Conservation (phyloP, 306 rosid genomes). For the Rosa persica region DNA sequence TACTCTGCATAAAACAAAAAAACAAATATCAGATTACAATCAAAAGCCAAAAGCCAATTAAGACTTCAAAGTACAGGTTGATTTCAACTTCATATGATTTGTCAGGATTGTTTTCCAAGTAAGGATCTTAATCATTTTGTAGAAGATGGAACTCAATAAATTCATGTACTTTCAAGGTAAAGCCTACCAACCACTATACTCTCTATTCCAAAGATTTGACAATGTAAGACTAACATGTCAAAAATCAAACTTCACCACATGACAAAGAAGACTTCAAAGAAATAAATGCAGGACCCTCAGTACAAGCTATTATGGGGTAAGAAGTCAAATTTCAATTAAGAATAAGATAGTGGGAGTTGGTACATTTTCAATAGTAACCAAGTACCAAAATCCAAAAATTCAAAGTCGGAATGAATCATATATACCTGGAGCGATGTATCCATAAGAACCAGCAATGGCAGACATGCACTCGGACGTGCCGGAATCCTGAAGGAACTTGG, state of each 20-base stretch:
- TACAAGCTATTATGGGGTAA: slow-evolving; percentile 30
- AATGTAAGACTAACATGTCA: slow-evolving; percentile 4
- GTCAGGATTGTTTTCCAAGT: background rate
- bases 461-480: slow-evolving; percentile 99
- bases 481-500: slow-evolving; percentile 96
- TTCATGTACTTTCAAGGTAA: slow-evolving; percentile 21
- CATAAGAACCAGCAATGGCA: slow-evolving; percentile 97
- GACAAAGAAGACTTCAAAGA: slow-evolving; percentile 26
- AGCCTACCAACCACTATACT: slow-evolving; percentile 25
- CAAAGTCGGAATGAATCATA: slow-evolving; percentile 17
- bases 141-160: slow-evolving; percentile 31
- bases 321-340: slow-evolving; percentile 31
- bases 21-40: slow-evolving; percentile 18
- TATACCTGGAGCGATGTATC: slow-evolving; percentile 96
- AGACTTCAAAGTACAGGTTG: background rate
- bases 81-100: background rate
- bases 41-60: background rate
- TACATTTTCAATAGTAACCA: slow-evolving; percentile 21
- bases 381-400: background rate
- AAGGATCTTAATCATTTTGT: slow-evolving; percentile 12
- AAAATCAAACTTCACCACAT: slow-evolving; percentile 36
- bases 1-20: slow-evolving; percentile 53
- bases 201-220: slow-evolving; percentile 29
- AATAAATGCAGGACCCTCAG: slow-evolving; percentile 23
- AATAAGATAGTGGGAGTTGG: slow-evolving; percentile 20